Percentiles rank a stretch among this genome's conserved stretches.
These are phyloP conservation scores for Crithidia fasciculata DNA, from an alignment of 208 protist species.

Conservation along the genomic window DNA sequence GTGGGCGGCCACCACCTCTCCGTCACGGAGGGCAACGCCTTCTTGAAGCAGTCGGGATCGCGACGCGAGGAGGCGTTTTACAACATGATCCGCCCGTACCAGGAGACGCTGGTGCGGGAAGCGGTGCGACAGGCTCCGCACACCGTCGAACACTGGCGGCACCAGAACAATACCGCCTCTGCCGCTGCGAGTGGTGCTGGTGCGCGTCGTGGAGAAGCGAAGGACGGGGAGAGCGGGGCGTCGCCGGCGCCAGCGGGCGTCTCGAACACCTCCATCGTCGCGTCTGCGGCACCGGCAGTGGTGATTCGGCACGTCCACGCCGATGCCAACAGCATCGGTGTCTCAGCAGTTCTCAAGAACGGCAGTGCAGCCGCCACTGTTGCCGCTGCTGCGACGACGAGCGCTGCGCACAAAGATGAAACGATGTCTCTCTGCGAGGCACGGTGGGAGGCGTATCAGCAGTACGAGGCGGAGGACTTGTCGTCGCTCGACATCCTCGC, in stretches of 20 bases:
- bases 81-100: slow-evolving; percentile 61
- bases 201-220: background rate
- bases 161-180: slow-evolving; percentile 4
- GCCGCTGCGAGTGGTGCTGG: background rate
- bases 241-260: too few species aligned
- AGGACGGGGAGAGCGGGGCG: background rate
- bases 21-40: slow-evolving; percentile 55
- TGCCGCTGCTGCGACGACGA: background rate
- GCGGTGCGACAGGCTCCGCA: slow-evolving; percentile 45
- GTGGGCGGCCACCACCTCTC: slow-evolving; percentile 86
- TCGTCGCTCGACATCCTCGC: slow-evolving; percentile 29
- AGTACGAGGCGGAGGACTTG: slow-evolving; percentile 35
- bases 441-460: slow-evolving; percentile 40
- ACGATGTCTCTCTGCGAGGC: slow-evolving; percentile 22
- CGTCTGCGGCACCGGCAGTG: background rate
- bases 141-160: slow-evolving; percentile 28
- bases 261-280: background rate
- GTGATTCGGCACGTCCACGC: slow-evolving; percentile 13
- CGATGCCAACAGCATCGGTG: background rate
- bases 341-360: background rate
- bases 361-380: too few species aligned
- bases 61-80: slow-evolving; percentile 84
- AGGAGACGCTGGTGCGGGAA: slow-evolving; percentile 49
- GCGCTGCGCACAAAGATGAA: slow-evolving; percentile 14
- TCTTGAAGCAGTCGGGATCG: slow-evolving; percentile 82